These are phyloP conservation scores for Pulveroboletus sp. DNA, from an alignment of 768 basidiomycete genomes.

Conservation along the genomic window DNA sequence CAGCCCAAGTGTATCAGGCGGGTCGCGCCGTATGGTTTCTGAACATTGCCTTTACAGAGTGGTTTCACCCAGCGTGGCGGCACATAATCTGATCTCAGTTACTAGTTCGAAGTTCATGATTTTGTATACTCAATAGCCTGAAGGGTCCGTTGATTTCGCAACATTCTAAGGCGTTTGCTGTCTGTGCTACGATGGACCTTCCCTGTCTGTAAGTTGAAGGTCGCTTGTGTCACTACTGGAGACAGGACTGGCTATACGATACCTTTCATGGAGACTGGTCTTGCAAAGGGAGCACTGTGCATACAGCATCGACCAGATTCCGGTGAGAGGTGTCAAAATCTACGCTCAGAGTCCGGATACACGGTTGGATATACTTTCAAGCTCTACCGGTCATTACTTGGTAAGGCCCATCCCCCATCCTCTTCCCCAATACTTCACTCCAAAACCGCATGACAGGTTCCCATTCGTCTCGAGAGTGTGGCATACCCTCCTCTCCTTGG, in stretches of 20 bases:
- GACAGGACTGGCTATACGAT: no score
- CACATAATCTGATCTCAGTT: neutral
- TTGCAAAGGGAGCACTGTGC: no score
- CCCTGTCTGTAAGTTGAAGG: neutral
- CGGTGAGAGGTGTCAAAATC: neutral
- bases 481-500: slow-evolving; percentile 57
- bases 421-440: slow-evolving; percentile 59
- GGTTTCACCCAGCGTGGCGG: neutral
- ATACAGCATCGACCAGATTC: neutral
- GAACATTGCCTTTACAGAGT: neutral
- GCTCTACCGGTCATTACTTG: slow-evolving; percentile 51
- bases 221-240: neutral
- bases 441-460: slow-evolving; percentile 83
- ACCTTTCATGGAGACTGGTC: no score
- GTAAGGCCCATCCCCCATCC: slow-evolving; percentile 58
- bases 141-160: neutral
- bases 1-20: slow-evolving; percentile 12
- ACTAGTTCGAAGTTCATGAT: neutral
- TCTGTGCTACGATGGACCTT: neutral
- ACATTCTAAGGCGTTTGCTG: neutral
- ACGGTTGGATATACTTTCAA: neutral
- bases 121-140: neutral
- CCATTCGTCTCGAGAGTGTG: slow-evolving; percentile 72
- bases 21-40: slow-evolving; percentile 3
- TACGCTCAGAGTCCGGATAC: neutral